A percentile compares a stretch with the other conserved stretches of the same genome.
Conservation (phyloP, 2,329 filamentous ascomycete genomes). For the Paecilomyces sp. region DNA sequence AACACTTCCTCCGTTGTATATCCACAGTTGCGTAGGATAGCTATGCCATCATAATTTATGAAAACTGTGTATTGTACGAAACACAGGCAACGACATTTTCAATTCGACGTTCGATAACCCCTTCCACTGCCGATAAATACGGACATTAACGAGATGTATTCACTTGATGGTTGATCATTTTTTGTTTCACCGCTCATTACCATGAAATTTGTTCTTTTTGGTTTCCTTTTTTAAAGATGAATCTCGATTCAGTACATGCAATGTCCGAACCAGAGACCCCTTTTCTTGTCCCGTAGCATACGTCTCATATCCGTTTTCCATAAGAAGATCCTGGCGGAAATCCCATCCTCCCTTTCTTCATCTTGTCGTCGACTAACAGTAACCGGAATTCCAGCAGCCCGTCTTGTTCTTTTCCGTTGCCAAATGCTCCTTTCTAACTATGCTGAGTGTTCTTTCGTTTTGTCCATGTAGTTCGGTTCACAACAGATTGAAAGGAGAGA, state of each 20-base stretch:
- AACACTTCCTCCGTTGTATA: background rate
- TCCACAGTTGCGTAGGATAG: background rate
- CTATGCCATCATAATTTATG: too few relatives aligned
- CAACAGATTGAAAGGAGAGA: background rate
- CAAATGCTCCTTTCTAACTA: background rate
- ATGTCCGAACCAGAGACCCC: background rate
- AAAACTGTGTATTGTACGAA: background rate
- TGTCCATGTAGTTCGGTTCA: background rate
- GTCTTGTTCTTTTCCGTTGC: background rate
- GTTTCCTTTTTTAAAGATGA: too few relatives aligned
- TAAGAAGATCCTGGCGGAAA: background rate
- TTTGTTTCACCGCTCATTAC: background rate
- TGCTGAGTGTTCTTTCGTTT: background rate
- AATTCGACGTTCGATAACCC: background rate
- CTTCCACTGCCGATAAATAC: background rate
- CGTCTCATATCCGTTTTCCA: background rate
- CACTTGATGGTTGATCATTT: background rate
- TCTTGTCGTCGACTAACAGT: background rate
- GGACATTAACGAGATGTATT: background rate
- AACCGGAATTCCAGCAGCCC: background rate
- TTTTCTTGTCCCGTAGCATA: background rate
- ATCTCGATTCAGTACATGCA: background rate
- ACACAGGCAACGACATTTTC: background rate
- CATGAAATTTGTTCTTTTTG: background rate
- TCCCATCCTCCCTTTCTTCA: background rate